Evolutionary conservation across 2,329 filamentous ascomycete species (phyloP), one percentile per base, ranked within the genome.

Genomic region (Pseudogymnoascus verrucosus): DNA sequence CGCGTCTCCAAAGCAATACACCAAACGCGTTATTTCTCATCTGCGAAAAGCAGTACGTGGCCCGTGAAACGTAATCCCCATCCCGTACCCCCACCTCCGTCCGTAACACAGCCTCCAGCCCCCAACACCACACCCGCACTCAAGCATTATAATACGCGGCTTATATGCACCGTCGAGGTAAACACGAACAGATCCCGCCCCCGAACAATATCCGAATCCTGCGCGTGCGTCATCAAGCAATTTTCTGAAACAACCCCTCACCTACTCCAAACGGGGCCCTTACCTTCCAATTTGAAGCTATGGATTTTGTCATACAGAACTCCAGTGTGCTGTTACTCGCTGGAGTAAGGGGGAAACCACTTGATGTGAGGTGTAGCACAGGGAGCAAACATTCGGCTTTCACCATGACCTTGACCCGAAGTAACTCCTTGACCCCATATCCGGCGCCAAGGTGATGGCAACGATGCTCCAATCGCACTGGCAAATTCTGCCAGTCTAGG

Each of bases 241-340:
- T 34, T 57, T 19, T 57, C 51, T 36, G 51, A 57, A 57, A 57
- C 51, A 57, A 21, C 51, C 28, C 51, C 51, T 57, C 51, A 57
- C 51, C 28, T 57, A 57, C 28, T 57, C n/a, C 51, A 11, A 5
- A 34, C 14, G 3, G 19, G 10, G 1, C 26, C 44, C 26, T 54
- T 54, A 57, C 51, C 51, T 57, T 36, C n/a, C 8, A 57, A 57
- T 57, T 36, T 7, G 28, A 36, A 57, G 51, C 51, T 57, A 4
- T 34, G n/a, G 16, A 10, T 4, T 57, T 57, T 57, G 51, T 57
- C 51, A 57, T 7, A 36, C 28, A 36, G 16, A 36, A n/a, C 28
- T 57, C 2, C 7, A 5, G 51, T 57, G 51, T 36, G 51, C 16
- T 36, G 51, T 57, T 2, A 19, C 10, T 11, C n/a, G 16, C 28